phyloP scores from a whole-genome alignment of 148 eudicot genomes.

The Cornus controversa region DNA sequence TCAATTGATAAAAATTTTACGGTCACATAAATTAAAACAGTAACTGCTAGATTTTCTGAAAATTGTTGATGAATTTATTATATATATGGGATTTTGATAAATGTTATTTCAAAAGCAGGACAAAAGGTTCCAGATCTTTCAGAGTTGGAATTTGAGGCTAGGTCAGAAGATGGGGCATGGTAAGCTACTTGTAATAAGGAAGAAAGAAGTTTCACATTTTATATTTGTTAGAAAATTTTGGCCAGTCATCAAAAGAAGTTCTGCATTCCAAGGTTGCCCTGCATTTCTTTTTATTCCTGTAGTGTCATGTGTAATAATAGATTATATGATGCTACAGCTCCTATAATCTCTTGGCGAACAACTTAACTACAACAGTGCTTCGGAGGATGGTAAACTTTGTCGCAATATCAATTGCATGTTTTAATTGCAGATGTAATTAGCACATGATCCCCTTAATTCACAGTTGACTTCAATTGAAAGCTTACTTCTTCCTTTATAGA shows the following conservation, averaged over 20 bases:
- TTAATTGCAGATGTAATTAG: too few relatives aligned
- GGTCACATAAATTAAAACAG: neutral
- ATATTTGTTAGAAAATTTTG: neutral
- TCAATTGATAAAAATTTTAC: neutral
- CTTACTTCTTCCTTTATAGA: neutral
- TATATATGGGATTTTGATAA: constrained; percentile 7
- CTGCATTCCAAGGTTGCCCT: neutral
- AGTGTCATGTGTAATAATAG: neutral
- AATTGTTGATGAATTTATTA: neutral
- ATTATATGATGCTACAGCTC: neutral
- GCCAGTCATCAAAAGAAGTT: neutral
- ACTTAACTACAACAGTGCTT: neutral
- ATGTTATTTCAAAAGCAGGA: constrained; percentile 30
- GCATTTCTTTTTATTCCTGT: neutral
- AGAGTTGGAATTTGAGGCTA: constrained; percentile 77
- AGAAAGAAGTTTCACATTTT: neutral
- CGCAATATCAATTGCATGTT: neutral
- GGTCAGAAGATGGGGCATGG: constrained; percentile 85
- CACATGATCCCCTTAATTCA: too few relatives aligned
- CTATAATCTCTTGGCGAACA: neutral
- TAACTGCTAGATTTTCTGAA: neutral
- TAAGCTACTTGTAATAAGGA: constrained; percentile 28
- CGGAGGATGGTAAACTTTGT: neutral
- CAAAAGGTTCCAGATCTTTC: constrained; percentile 50
- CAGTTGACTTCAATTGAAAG: neutral